Evolutionary conservation across 345 rosid genomes (phyloP).

Genomic region (Eucalyptus cladocalyx): DNA sequence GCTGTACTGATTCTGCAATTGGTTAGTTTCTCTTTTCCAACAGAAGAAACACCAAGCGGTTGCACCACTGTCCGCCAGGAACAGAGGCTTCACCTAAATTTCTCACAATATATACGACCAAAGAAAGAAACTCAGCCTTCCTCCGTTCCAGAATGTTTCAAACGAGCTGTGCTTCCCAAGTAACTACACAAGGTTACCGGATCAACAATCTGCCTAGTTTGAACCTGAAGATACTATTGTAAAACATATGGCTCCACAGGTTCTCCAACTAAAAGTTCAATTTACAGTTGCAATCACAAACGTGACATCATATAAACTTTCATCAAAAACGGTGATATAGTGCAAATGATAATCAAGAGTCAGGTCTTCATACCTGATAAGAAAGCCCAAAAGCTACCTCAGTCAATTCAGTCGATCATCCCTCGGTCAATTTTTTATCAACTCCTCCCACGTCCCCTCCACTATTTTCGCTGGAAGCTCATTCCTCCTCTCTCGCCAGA

Average conservation of each 20-base stretch:
- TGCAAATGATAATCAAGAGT: not conserved
- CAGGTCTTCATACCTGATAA: conserved; percentile 40
- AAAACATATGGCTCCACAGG: not conserved
- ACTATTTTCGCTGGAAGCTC: conserved; percentile 53
- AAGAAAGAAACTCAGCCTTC: not conserved
- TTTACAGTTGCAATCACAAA: not conserved
- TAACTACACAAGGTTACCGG: not conserved
- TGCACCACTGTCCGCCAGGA: not conserved
- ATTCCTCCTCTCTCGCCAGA: conserved; percentile 65
- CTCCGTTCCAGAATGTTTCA: not conserved
- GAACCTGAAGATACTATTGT: not conserved
- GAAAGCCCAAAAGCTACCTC: conserved; percentile 91
- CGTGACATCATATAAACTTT: not conserved
- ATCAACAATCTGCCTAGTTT: not conserved
- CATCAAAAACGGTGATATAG: not conserved
- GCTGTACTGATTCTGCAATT: not conserved
- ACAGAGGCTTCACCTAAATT: not conserved
- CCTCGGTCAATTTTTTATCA: conserved; percentile 78
- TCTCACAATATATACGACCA: not conserved
- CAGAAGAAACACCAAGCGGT: not conserved
- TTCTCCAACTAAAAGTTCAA: not conserved
- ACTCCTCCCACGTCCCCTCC: conserved; percentile 90
- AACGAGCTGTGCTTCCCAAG: not conserved
- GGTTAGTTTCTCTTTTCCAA: not conserved
- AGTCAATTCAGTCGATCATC: conserved; percentile 68